A percentile compares a stretch with the other conserved stretches of the same genome.
phyloP scores from a whole-genome alignment of 78 protist species.

The Dictyostelium firmibasis region DNA sequence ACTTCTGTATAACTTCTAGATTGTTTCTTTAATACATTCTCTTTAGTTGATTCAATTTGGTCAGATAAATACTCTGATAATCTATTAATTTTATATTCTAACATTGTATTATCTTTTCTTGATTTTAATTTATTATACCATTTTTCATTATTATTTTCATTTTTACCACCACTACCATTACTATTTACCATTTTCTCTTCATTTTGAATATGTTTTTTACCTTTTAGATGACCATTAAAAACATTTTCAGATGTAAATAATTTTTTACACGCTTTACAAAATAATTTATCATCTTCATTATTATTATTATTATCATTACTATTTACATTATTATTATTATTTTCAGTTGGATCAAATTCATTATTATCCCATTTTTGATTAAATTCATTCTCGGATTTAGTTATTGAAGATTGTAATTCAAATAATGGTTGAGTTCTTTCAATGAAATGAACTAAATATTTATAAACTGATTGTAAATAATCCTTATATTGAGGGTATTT shows the following conservation, averaged over 20 bases:
- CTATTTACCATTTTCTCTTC: background rate
- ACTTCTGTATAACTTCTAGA: slow-evolving; percentile 48
- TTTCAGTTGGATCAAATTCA: slow-evolving; percentile 1
- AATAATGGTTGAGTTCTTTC: slow-evolving; percentile 74
- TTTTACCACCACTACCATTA: background rate
- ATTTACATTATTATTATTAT: background rate
- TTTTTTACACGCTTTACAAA: slow-evolving; percentile 73
- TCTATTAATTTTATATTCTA: slow-evolving; percentile 43
- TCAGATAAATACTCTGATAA: slow-evolving; percentile 43
- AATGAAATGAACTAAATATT: slow-evolving; percentile 42
- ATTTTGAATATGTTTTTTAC: slow-evolving; percentile 53
- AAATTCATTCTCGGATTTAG: slow-evolving; percentile 13
- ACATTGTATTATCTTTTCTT: slow-evolving; percentile 13
- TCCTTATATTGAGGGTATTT: slow-evolving; percentile 21
- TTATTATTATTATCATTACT: background rate
- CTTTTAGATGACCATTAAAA: slow-evolving; percentile 83
- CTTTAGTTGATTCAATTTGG: slow-evolving; percentile 67
- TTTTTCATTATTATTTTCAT: background rate
- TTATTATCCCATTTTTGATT: slow-evolving; percentile 23
- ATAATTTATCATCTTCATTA: background rate
- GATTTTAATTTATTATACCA: background rate
- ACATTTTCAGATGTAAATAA: slow-evolving; percentile 82
- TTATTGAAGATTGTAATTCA: background rate
- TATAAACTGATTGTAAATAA: slow-evolving; percentile 20
- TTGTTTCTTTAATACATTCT: slow-evolving; percentile 80